A percentile compares a stretch with the other conserved stretches of the same genome.
Evolutionary conservation across 345 rosid genomes (phyloP).

Genomic region (Garcia nutans): DNA sequence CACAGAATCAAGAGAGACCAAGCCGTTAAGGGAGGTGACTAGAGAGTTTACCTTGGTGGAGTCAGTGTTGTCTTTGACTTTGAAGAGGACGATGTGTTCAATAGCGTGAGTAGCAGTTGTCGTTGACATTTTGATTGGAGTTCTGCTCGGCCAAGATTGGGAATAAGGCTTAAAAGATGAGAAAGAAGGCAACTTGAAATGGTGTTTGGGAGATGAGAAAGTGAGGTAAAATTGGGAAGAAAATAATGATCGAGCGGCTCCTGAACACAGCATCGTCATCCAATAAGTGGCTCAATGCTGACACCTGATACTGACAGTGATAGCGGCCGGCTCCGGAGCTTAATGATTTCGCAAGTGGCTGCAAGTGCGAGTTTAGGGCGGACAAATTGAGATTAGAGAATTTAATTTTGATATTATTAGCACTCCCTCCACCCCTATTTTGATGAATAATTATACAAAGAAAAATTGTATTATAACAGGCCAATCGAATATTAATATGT

Average conservation of each 20-base stretch:
- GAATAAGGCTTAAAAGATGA: constrained; percentile 21
- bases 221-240: constrained; percentile 21
- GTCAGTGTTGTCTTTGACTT: constrained; percentile 53
- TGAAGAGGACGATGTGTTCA: constrained; percentile 86
- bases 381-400: no score
- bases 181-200: constrained; percentile 4
- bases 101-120: constrained; percentile 21
- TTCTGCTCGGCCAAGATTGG: neutral
- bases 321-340: neutral
- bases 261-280: constrained; percentile 28
- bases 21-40: constrained; percentile 56
- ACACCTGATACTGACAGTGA: neutral
- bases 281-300: neutral
- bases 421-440: no score
- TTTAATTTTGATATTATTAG: no score
- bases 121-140: constrained; percentile 34
- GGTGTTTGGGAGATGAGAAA: constrained; percentile 24
- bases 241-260: constrained; percentile 17
- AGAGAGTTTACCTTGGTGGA: constrained; percentile 46
- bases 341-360: no score
- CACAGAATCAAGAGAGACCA: constrained; percentile 52
- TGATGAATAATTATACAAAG: no score
- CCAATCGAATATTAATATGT: no score
- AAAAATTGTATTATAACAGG: no score
- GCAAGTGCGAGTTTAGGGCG: no score